These are phyloP conservation scores for Solanum medicagineum DNA, from an alignment of 257 asterid species.

Conservation along the genomic window DNA sequence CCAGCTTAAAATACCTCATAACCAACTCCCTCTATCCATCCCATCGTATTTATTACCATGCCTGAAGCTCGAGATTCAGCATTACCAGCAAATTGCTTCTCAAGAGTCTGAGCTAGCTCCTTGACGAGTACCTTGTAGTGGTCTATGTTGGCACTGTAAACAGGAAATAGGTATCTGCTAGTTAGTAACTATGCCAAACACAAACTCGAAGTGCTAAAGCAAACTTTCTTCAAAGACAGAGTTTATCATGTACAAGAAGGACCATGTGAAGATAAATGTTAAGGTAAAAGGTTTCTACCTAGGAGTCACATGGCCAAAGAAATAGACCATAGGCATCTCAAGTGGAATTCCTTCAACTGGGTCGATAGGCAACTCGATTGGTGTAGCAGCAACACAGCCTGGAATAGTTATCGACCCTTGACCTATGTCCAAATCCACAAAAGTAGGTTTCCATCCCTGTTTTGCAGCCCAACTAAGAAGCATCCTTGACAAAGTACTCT, in stretches of 20 bases:
- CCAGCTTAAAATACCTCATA: conserved; percentile 55
- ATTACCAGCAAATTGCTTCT: conserved; percentile 73
- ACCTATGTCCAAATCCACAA: conserved; percentile 94
- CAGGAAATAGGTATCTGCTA: background rate
- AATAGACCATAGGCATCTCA: conserved; percentile 95
- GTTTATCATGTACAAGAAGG: background rate
- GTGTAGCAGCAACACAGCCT: conserved; percentile 93
- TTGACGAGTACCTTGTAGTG: conserved; percentile 80
- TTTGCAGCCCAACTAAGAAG: conserved; percentile 99
- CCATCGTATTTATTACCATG: conserved; percentile 96
- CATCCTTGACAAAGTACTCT: conserved; percentile 92
- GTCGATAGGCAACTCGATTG: conserved; percentile 87
- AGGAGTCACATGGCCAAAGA: conserved; percentile 83
- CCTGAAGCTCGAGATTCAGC: conserved; percentile 93
- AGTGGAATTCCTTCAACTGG: conserved; percentile 98
- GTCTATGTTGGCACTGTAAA: conserved; percentile 73
- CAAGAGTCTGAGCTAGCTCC: conserved; percentile 83
- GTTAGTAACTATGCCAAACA: background rate
- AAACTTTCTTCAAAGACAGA: background rate
- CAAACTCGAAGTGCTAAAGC: background rate
- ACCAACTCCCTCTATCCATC: conserved; percentile 94
- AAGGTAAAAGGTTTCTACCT: conserved; percentile 30
- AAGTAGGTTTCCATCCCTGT: conserved; percentile 99
- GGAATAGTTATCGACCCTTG: conserved; percentile 96
- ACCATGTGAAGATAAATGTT: background rate